Evolutionary conservation across 108 stramenopile genomes (phyloP), one percentile per base, ranked within the genome.

Genomic region (Cyclotella sp.): DNA sequence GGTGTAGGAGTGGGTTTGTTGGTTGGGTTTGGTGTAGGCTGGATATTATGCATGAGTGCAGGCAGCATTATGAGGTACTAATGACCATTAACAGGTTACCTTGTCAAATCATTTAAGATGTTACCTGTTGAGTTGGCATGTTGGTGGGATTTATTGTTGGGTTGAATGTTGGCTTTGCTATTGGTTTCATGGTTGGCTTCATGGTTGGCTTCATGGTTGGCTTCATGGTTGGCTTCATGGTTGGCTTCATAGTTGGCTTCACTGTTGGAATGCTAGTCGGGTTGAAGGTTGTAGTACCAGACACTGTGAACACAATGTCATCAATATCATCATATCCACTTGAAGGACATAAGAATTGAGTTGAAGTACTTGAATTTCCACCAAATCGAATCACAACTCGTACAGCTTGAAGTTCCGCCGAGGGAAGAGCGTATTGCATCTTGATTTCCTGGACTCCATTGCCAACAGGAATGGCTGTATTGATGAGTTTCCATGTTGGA

Each of bases 401-500:
- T 3, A 78, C 70, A 19, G 77, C 77, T 54, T 78, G 77, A 34
- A 43, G 13, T 11, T 22, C 71, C 0, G 70, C 44, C 7, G 22
- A 13, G 0, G 77, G 77, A 22, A 78, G 40, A 41, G 54, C 55
- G 45, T 63, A 78, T 14, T 9, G 59, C 21, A 47, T 46, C 3
- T 49, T 78, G 39, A 78, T 63, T 12, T 16, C 29, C 15, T 62
- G 44, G n/a, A 51, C 0, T 43, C 70, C 59, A 19, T 4, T 41
- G 24, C 45, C 30, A 18, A 40, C n/a, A 0, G 77, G 70, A 19
- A 49, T 41, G 15, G 12, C n/a, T 8, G 77, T 78, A 9, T 3
- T 30, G 47, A 78, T 78, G 24, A 54, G 63, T 51, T 15, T 18
- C 77, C 77, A 78, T 19, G 54, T 28, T 42, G 77, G 77, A 43